A percentile compares a stretch with the other conserved stretches of the same genome.
phyloP scores from a whole-genome alignment of 1,139 yeast genomes.

The Pichia sp. region DNA sequence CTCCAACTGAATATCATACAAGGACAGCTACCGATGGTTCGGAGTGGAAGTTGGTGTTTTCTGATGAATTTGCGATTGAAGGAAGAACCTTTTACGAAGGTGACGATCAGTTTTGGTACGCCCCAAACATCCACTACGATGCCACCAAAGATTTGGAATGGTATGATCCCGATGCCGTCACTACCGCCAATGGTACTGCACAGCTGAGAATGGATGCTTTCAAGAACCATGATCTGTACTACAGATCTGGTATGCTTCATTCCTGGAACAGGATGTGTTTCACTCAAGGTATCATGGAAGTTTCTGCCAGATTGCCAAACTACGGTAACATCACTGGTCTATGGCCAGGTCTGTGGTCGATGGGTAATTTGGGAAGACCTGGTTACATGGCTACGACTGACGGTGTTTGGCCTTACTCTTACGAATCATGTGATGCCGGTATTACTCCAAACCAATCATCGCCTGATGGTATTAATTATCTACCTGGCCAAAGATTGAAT shows the following conservation, averaged over 20 bases:
- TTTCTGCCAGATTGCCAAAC: conserved; percentile 44
- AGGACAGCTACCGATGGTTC: conserved; percentile 37
- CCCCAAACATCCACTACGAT: conserved; percentile 48
- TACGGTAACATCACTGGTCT: conserved; percentile 48
- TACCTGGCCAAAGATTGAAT: conserved; percentile 51
- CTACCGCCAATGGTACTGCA: conserved; percentile 44
- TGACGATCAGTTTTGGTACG: conserved; percentile 56
- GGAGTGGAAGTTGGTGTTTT: conserved; percentile 43
- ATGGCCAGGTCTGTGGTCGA: conserved; percentile 61
- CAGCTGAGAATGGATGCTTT: conserved; percentile 46
- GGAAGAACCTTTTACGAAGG: conserved; percentile 58
- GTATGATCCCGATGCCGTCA: conserved; percentile 58
- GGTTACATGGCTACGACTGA: conserved; percentile 56
- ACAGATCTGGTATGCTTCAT: conserved; percentile 56
- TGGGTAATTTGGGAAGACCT: conserved; percentile 58
- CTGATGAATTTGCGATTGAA: conserved; percentile 53
- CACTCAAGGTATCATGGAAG: conserved; percentile 47
- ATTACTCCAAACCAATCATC: conserved; percentile 59
- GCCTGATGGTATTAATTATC: conserved; percentile 50
- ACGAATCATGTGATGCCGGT: conserved; percentile 55
- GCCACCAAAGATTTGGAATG: conserved; percentile 58
- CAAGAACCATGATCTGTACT: conserved; percentile 45
- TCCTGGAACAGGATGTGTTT: conserved; percentile 55
- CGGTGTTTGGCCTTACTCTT: conserved; percentile 60
- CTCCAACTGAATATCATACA: conserved; percentile 36